Evolutionary conservation across 1,284 basidiomycete species (phyloP), one percentile per base, ranked within the genome.

Genomic region (Pascua sp.): DNA sequence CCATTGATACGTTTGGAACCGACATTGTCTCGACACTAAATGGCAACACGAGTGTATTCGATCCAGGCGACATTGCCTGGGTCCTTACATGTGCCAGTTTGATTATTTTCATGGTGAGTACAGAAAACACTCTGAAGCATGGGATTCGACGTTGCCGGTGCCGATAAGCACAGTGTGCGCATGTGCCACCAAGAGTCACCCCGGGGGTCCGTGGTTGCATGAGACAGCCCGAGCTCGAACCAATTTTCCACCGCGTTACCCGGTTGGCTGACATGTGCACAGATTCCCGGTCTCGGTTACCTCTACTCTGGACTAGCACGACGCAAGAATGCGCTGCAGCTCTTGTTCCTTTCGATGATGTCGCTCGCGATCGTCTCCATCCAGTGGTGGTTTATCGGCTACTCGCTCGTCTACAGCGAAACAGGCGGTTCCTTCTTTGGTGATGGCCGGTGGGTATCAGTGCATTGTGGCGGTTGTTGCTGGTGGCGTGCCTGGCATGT

Each of bases 381-480:
- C 79, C 91, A 94, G 71, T 93, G 90, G 90, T 91, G 86, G 75
- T 87, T 88, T 75, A 87, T 87, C 83, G 89, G 89, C 15, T 91
- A 91, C 77, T 87, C 86, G 1, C 80, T 91, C 40, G 88, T 88
- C 4, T 91, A 91, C 72, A 89, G 88, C 5, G 79, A 84, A 11
- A 83, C 86, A 0, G 88, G 81, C 12, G 80, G 80, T 50, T 57
- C 62, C 3, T 87, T 81, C 72, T 85, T 87, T 49, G 88, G 87
- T 10, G 79, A 88, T 61, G 79, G 88, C 11, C 51, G 59, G 70
- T 72, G 55, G 55, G 70, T 68, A 11, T 17, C n/a, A 4, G 2
- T 11, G 24, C 24, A 32, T 32, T 32, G 24, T 32, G 24, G 24
- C 24, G 24, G 24, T 32, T 32, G 24, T 32, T 32, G 24, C 7